A percentile compares a stretch with the other conserved stretches of the same genome.
These are phyloP conservation scores for Camellia sinensis DNA, from an alignment of 148 eudicot genomes.

Conservation along the genomic window DNA sequence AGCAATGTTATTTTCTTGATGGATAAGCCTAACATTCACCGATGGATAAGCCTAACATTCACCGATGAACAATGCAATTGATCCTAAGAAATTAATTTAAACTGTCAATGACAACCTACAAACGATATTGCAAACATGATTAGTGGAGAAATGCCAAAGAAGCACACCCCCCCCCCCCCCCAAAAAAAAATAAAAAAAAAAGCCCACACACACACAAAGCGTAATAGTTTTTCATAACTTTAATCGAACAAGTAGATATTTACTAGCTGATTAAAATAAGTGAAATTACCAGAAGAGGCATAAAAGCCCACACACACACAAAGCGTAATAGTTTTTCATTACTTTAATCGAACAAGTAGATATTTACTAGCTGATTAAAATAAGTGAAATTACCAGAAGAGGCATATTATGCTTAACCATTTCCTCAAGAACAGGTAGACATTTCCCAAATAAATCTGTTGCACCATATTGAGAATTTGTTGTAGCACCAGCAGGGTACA, in stretches of 20 bases:
- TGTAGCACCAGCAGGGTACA: constrained; percentile 98
- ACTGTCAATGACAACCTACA: not conserved
- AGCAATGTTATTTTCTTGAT: not conserved
- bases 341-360: not conserved
- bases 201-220: not conserved
- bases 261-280: not conserved
- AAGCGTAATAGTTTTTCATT: not conserved
- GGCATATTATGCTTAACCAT: constrained; percentile 91
- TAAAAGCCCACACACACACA: constrained; percentile 15
- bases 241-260: not conserved
- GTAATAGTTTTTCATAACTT: not conserved
- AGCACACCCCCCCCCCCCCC: too few species aligned
- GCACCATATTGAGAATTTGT: constrained; percentile 99
- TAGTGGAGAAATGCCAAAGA: not conserved
- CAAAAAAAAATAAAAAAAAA: not conserved
- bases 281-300: constrained; percentile 73
- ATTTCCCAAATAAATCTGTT: constrained; percentile 88
- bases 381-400: constrained; percentile 51
- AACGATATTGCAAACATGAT: not conserved
- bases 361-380: not conserved
- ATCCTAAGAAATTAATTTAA: not conserved
- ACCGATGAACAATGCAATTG: not conserved
- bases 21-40: not conserved
- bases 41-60: too few species aligned
- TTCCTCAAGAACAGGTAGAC: constrained; percentile 83